Percentiles rank a stretch among this genome's conserved stretches.
Evolutionary conservation across 2,329 filamentous ascomycete species (phyloP).

Genomic region (Albophoma yamanashiensis): DNA sequence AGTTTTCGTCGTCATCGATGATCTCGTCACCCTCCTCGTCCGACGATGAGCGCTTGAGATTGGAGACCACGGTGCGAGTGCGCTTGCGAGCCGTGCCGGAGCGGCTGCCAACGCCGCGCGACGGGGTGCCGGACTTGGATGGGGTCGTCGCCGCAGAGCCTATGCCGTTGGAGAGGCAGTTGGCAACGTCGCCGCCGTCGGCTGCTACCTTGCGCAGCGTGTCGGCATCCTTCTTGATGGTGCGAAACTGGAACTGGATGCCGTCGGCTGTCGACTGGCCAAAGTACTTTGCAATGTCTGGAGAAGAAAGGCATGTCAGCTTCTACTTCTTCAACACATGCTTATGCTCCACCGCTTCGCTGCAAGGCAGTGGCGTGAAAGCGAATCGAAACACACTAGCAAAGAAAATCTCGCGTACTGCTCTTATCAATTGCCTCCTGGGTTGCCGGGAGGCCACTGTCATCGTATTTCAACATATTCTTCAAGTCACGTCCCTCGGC

Average conservation of each 20-base stretch:
- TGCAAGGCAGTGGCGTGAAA: background rate
- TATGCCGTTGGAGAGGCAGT: constrained; percentile 19
- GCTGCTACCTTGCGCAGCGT: constrained; percentile 32
- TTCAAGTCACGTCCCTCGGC: constrained; percentile 28
- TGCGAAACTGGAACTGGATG: constrained; percentile 50
- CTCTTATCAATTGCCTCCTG: constrained; percentile 27
- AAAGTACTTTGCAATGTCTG: constrained; percentile 50
- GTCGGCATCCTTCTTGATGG: constrained; percentile 42
- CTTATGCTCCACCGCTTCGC: background rate
- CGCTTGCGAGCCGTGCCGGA: constrained; percentile 16
- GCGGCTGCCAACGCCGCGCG: constrained; percentile 5
- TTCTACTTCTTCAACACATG: background rate
- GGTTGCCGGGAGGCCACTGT: constrained; percentile 19
- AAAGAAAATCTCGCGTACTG: constrained; percentile 21
- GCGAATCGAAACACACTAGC: too few species aligned
- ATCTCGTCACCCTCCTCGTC: constrained; percentile 16
- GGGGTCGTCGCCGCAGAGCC: constrained; percentile 18
- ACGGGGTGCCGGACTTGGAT: constrained; percentile 12
- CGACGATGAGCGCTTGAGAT: constrained; percentile 15
- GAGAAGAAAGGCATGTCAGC: background rate
- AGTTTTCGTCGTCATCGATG: constrained; percentile 16
- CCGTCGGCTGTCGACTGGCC: constrained; percentile 47
- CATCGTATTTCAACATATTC: constrained; percentile 24
- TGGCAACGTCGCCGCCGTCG: constrained; percentile 33
- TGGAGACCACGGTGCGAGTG: constrained; percentile 2